These are phyloP conservation scores for Lactarius deliciosus DNA, from an alignment of 768 basidiomycete genomes.

Conservation along the genomic window DNA sequence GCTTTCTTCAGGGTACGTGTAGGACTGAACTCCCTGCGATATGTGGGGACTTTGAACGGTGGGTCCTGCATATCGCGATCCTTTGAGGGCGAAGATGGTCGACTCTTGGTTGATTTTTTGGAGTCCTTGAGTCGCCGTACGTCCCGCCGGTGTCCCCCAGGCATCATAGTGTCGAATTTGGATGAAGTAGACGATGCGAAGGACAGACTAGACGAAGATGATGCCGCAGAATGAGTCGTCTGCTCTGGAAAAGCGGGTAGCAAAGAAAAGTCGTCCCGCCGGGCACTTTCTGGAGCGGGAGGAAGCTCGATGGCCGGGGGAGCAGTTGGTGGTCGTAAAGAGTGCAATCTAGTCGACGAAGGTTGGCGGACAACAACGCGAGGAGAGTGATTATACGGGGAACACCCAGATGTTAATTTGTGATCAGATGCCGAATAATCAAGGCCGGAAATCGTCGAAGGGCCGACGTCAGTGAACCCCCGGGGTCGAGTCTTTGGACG, in stretches of 20 bases:
- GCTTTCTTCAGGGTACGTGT: constrained; percentile 49
- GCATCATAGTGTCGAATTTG: constrained; percentile 7
- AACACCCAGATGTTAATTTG: neutral
- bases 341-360: constrained; percentile 21
- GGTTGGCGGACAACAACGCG: constrained; percentile 28
- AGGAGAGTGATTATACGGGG: constrained; percentile 16
- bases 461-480: constrained; percentile 23
- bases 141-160: constrained; percentile 8
- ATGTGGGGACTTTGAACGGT: neutral
- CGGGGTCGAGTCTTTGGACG: constrained; percentile 24
- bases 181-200: constrained; percentile 29
- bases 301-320: constrained; percentile 21
- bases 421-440: constrained; percentile 10
- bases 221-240: constrained; percentile 16
- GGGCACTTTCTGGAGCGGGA: constrained; percentile 20
- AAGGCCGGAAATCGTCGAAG: constrained; percentile 6
- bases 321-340: constrained; percentile 19
- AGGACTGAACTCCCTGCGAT: constrained; percentile 27
- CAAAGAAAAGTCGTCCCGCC: constrained; percentile 13
- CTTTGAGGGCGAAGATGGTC: constrained; percentile 15
- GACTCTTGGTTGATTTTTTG: constrained; percentile 21
- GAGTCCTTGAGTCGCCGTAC: constrained; percentile 20
- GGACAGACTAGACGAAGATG: constrained; percentile 28
- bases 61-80: constrained; percentile 11
- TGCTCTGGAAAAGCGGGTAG: constrained; percentile 21